Percentiles rank a stretch among this genome's conserved stretches.
These are phyloP conservation scores for Epichloe elymi DNA, from an alignment of 2,329 filamentous ascomycete species.

Conservation along the genomic window DNA sequence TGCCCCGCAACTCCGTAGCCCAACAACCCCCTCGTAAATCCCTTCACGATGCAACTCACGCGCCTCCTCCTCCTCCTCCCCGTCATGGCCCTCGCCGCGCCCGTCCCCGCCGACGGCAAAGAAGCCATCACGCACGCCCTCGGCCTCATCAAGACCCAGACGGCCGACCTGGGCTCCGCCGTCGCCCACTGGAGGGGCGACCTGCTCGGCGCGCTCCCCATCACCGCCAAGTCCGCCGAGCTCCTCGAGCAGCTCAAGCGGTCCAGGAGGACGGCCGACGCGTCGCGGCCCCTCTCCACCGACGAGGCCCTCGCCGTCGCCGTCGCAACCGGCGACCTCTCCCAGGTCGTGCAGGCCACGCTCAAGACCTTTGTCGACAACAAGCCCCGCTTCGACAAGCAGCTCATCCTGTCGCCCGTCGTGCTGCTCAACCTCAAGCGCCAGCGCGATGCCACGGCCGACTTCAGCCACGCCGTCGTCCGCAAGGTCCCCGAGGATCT, in stretches of 20 bases:
- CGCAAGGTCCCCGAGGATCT: constrained; percentile 25
- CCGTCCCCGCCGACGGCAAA: constrained; percentile 2
- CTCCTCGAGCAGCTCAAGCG: constrained; percentile 28
- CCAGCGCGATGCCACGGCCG: constrained; percentile 25
- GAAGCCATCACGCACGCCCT: constrained; percentile 15
- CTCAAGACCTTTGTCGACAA: constrained; percentile 24
- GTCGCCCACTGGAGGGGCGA: constrained; percentile 25
- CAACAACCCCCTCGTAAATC: not conserved
- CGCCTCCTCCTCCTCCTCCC: not conserved
- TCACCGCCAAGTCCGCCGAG: constrained; percentile 23
- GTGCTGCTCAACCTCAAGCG: constrained; percentile 28
- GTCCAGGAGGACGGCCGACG: constrained; percentile 23
- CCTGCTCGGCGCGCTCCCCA: constrained; percentile 25
- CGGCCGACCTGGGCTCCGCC: constrained; percentile 19
- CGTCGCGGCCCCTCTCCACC: constrained; percentile 24
- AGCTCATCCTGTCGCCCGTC: constrained; percentile 28
- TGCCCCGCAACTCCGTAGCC: not conserved
- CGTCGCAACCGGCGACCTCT: constrained; percentile 21
- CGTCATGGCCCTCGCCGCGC: constrained; percentile 2
- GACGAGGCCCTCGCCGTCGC: constrained; percentile 27
- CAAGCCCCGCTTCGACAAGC: constrained; percentile 31
- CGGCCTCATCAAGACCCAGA: constrained; percentile 19
- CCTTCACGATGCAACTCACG: constrained; percentile 1
- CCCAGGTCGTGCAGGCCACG: constrained; percentile 23
- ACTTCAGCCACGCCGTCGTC: constrained; percentile 24